Conservation (phyloP, 306 rosid genomes). For the Gillenia trifoliata region DNA sequence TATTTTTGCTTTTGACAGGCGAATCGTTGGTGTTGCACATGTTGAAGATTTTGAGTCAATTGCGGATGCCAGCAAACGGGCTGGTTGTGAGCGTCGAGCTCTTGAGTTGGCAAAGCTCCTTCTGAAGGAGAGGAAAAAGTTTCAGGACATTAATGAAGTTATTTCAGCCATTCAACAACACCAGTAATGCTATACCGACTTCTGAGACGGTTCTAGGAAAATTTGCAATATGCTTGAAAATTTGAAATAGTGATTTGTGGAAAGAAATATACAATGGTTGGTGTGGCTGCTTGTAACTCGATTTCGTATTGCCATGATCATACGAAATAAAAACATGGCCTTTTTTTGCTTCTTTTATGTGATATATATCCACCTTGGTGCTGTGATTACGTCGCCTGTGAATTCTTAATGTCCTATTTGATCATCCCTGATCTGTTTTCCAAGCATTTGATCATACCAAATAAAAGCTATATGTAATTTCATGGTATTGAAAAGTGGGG, state of each 20-base stretch:
- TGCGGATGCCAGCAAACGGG: conserved; percentile 53
- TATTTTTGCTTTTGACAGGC: conserved; percentile 39
- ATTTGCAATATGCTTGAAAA: not conserved
- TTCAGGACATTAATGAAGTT: conserved; percentile 48
- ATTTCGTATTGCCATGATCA: not conserved
- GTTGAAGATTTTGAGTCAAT: conserved; percentile 88
- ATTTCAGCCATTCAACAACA: conserved; percentile 49
- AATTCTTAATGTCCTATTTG: too few species aligned
- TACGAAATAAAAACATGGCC: not conserved
- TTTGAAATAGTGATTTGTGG: not conserved
- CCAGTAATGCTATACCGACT: conserved; percentile 10
- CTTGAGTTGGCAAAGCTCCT: conserved; percentile 64
- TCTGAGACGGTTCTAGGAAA: not conserved
- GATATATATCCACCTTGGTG: not conserved
- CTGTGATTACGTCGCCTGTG: too few species aligned
- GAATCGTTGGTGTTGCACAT: conserved; percentile 89
- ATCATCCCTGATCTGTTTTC: too few species aligned
- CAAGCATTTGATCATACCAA: too few species aligned
- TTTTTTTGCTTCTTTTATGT: not conserved
- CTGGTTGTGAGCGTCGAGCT: conserved; percentile 62
- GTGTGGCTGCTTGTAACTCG: not conserved
- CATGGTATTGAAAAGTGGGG: too few species aligned
- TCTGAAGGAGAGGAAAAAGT: conserved; percentile 68
- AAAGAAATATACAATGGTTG: not conserved
- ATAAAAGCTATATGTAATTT: too few species aligned